These are phyloP conservation scores for Myxozyma monticola DNA, from an alignment of 805 yeast species.

Conservation along the genomic window DNA sequence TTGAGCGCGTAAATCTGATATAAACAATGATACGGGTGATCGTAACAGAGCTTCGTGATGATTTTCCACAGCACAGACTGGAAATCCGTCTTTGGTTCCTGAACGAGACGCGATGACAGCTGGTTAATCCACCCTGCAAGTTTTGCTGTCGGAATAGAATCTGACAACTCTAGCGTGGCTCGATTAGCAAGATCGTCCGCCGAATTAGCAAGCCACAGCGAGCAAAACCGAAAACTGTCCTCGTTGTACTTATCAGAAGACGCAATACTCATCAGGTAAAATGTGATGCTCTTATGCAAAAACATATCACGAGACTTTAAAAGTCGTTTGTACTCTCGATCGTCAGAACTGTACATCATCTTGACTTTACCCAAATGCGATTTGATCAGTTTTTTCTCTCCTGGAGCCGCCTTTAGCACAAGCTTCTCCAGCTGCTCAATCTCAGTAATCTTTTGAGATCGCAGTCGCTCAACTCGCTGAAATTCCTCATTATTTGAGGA, in stretches of 20 bases:
- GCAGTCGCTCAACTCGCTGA: constrained; percentile 42
- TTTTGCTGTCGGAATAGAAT: constrained; percentile 55
- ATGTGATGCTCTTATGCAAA: constrained; percentile 55
- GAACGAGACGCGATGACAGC: constrained; percentile 60
- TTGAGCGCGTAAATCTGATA: constrained; percentile 44
- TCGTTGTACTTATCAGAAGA: constrained; percentile 48
- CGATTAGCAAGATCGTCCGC: constrained; percentile 47
- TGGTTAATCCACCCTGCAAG: constrained; percentile 80
- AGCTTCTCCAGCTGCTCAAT: constrained; percentile 52
- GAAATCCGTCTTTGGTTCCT: constrained; percentile 57
- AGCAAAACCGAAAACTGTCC: constrained; percentile 73
- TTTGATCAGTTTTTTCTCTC: constrained; percentile 56
- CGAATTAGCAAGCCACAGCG: constrained; percentile 75
- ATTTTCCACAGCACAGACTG: constrained; percentile 55
- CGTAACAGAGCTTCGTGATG: constrained; percentile 48
- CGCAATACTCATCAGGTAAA: constrained; percentile 58
- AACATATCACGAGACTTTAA: constrained; percentile 45
- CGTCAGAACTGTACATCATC: constrained; percentile 49
- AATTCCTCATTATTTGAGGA: constrained; percentile 49
- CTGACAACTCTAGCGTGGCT: constrained; percentile 44
- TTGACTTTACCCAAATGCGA: constrained; percentile 30
- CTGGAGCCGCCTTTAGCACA: constrained; percentile 45
- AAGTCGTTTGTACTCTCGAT: constrained; percentile 46
- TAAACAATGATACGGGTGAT: constrained; percentile 73
- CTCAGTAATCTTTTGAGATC: constrained; percentile 18